Percentiles rank a stretch among this genome's conserved stretches.
phyloP scores from a whole-genome alignment of 257 asterid genomes.

The Plantago ovata region DNA sequence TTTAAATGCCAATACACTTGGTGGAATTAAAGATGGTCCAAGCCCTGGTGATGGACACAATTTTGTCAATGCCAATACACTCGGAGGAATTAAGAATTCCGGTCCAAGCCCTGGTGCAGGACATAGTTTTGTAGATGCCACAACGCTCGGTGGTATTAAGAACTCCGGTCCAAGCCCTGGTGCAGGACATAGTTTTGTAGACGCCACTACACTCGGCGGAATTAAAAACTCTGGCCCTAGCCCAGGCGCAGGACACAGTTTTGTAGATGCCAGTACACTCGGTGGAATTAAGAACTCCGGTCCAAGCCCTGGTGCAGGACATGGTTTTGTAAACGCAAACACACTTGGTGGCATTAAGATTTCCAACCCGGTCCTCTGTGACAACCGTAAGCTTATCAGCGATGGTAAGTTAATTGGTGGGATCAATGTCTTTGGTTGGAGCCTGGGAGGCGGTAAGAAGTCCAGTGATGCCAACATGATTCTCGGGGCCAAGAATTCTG shows the following conservation, averaged over 20 bases:
- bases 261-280: slow-evolving; percentile 6
- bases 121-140: slow-evolving; percentile 1
- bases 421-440: slow-evolving; percentile 19
- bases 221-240: slow-evolving; percentile 39
- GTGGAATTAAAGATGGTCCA: slow-evolving; percentile 31
- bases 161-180: slow-evolving; percentile 40
- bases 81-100: slow-evolving; percentile 25
- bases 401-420: slow-evolving; percentile 4
- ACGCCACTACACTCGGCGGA: slow-evolving; percentile 10
- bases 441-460: background rate
- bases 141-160: slow-evolving; percentile 22
- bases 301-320: slow-evolving; percentile 17
- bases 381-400: background rate
- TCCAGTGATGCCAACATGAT: background rate
- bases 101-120: slow-evolving; percentile 38
- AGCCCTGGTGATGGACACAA: slow-evolving; percentile 26
- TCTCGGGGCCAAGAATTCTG: slow-evolving; percentile 7
- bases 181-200: slow-evolving; percentile 14
- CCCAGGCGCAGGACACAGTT: slow-evolving; percentile 34
- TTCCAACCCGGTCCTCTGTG: slow-evolving; percentile 12
- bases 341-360: slow-evolving; percentile 22
- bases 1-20: slow-evolving; percentile 16
- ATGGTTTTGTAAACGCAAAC: slow-evolving; percentile 10
- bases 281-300: slow-evolving; percentile 13
- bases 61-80: background rate